These are phyloP conservation scores for Gastrodia elata DNA, from an alignment of 106 monocot species.

Conservation along the genomic window DNA sequence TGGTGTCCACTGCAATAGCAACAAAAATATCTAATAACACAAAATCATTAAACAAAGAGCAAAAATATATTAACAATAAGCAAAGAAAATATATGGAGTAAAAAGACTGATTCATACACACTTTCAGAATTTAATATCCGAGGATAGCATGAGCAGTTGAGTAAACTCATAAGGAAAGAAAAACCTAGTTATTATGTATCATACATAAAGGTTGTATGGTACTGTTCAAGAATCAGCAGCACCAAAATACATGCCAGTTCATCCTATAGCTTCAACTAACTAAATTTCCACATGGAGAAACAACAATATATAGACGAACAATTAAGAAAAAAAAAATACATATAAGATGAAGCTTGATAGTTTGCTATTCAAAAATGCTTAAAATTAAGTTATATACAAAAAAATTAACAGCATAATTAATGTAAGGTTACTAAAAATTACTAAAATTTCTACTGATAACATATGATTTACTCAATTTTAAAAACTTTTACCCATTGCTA, in stretches of 20 bases:
- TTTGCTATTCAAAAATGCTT: not conserved
- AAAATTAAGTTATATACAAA: not conserved
- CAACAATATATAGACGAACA: not conserved
- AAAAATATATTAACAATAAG: not conserved
- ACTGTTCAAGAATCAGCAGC: not conserved
- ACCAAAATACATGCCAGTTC: not conserved
- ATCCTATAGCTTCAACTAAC: not conserved
- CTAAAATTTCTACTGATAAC: not conserved
- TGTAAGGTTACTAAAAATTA: not conserved
- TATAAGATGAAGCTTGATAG: not conserved
- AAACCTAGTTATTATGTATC: not conserved
- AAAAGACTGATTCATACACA: not conserved
- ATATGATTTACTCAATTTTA: not conserved
- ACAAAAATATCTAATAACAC: not conserved
- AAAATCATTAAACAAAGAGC: not conserved
- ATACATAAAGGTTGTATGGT: not conserved
- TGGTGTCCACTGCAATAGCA: conserved; percentile 76
- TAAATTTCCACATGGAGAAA: not conserved
- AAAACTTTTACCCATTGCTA: not conserved
- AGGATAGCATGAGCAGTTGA: not conserved
- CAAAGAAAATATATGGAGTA: not conserved
- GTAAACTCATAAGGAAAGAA: not conserved
- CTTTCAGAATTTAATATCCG: not conserved
- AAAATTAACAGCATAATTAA: not conserved
- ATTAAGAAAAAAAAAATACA: not conserved